phyloP scores from a whole-genome alignment of 192 early-diverging fungal species.

The Gaertneriomyces semiglobifer region DNA sequence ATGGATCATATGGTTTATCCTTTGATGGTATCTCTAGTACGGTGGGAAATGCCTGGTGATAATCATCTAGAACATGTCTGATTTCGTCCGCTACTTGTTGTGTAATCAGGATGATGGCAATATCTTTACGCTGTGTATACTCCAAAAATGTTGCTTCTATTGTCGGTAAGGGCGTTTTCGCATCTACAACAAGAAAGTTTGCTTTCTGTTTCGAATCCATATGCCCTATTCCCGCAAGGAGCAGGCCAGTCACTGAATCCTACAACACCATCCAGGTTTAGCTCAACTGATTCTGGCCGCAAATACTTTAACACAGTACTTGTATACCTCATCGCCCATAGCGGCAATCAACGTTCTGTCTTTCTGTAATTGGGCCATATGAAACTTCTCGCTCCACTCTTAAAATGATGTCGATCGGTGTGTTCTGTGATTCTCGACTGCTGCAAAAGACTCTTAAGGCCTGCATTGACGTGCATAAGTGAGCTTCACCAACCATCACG shows the following conservation, averaged over 20 bases:
- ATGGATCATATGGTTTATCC: constrained; percentile 94
- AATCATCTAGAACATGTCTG: constrained; percentile 82
- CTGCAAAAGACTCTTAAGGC: no score
- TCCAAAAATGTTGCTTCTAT: constrained; percentile 70
- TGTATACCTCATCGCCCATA: constrained; percentile 51
- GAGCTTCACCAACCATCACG: no score
- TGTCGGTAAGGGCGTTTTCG: constrained; percentile 51
- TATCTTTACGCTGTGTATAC: constrained; percentile 90
- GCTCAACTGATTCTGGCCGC: neutral
- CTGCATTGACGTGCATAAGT: no score
- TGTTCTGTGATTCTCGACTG: no score
- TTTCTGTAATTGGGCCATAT: constrained; percentile 34
- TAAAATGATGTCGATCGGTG: no score
- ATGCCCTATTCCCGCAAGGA: constrained; percentile 96
- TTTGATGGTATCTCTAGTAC: constrained; percentile 98
- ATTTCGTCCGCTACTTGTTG: constrained; percentile 96
- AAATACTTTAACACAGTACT: neutral
- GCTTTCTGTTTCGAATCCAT: constrained; percentile 85
- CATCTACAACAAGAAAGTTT: constrained; percentile 89
- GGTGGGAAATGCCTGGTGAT: constrained; percentile 91
- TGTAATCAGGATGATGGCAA: constrained; percentile 97
- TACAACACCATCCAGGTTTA: neutral
- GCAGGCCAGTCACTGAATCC: constrained; percentile 83
- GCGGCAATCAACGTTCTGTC: constrained; percentile 52
- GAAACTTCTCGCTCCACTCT: no score